Conservation (phyloP, 257 asterid genomes). For the Parsonsia alboflavescens region DNA sequence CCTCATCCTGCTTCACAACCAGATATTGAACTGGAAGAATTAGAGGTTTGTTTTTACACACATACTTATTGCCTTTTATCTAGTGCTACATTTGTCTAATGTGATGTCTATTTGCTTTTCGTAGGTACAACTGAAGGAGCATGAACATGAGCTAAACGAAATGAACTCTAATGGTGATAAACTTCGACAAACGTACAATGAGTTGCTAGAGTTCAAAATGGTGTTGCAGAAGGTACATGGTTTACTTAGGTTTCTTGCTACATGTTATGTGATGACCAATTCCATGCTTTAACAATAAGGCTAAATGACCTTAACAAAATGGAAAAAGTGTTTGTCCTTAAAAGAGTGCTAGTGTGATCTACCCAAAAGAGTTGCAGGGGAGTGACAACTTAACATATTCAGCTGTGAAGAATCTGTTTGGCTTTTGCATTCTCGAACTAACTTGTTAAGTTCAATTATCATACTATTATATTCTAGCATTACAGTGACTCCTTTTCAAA, state of each 20-base stretch:
- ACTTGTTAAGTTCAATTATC: neutral
- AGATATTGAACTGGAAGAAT: conserved; percentile 83
- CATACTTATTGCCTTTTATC: conserved; percentile 7
- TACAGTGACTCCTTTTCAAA: neutral
- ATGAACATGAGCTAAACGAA: conserved; percentile 93
- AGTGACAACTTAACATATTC: neutral
- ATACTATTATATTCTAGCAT: neutral
- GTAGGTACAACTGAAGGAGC: conserved; percentile 81
- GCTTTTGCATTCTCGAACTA: neutral
- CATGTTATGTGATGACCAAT: neutral
- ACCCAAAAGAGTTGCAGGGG: neutral
- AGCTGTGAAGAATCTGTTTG: neutral
- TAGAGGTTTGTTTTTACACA: conserved; percentile 53
- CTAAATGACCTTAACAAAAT: neutral
- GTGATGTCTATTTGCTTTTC: conserved; percentile 10
- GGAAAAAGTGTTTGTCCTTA: neutral
- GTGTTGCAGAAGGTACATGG: conserved; percentile 82
- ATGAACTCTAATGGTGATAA: conserved; percentile 86
- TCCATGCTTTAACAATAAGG: neutral
- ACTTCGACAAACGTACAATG: conserved; percentile 79
- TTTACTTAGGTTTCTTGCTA: neutral
- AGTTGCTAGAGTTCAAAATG: conserved; percentile 94
- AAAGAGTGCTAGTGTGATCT: neutral
- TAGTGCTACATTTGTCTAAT: conserved; percentile 4
- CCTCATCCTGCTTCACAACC: conserved; percentile 67